These are phyloP conservation scores for Paxillus rubicundulus DNA, from an alignment of 768 basidiomycete species.

Conservation along the genomic window DNA sequence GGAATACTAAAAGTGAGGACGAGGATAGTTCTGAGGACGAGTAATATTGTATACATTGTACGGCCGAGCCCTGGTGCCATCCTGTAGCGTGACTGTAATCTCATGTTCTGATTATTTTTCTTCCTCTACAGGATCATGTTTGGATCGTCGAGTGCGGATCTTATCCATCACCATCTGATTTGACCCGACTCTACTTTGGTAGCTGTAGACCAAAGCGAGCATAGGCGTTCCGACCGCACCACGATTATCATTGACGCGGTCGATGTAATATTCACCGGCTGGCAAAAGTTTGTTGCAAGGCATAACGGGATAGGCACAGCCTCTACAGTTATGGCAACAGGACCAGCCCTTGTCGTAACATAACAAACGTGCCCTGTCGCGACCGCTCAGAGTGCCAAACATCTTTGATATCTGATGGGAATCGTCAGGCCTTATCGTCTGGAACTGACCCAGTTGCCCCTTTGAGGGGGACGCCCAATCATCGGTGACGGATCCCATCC, in stretches of 20 bases:
- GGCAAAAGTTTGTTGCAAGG: neutral
- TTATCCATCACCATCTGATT: neutral
- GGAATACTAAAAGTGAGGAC: conserved; percentile 26
- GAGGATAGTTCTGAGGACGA: conserved; percentile 32
- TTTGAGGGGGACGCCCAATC: conserved; percentile 17
- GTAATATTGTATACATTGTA: conserved; percentile 21
- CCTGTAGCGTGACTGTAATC: conserved; percentile 27
- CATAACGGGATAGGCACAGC: conserved; percentile 18
- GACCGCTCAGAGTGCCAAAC: conserved; percentile 6
- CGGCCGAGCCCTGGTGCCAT: conserved; percentile 32
- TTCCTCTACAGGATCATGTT: conserved; percentile 7
- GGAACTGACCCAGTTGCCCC: neutral
- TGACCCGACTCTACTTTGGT: too few species aligned
- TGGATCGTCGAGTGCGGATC: conserved; percentile 15
- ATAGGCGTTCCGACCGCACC: neutral
- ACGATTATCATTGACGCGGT: neutral
- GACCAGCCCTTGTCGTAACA: conserved; percentile 16
- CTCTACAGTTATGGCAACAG: conserved; percentile 15
- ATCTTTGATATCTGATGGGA: conserved; percentile 17
- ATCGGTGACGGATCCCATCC: too few species aligned
- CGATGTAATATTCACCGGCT: neutral
- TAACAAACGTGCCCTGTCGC: conserved; percentile 16
- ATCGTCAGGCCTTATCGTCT: conserved; percentile 16
- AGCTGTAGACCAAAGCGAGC: too few species aligned
- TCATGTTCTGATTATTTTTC: conserved; percentile 14